Percentiles rank a stretch among this genome's conserved stretches.
phyloP scores from a whole-genome alignment of 805 yeast genomes.

The Schwanniomyces yamadae region DNA sequence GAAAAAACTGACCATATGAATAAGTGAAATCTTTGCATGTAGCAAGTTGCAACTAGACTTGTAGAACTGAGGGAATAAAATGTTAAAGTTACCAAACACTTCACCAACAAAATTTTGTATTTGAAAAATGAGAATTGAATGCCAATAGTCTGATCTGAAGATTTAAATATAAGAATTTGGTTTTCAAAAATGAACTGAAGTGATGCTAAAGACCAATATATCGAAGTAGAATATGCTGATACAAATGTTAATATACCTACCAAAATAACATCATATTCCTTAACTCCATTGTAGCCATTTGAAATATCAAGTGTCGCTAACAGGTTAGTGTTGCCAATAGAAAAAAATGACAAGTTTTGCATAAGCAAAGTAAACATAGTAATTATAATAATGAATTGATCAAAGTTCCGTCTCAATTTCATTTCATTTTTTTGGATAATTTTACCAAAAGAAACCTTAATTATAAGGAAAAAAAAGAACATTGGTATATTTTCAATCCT shows the following conservation, averaged over 20 bases:
- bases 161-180: conserved; percentile 14
- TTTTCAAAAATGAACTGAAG: conserved; percentile 40
- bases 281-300: conserved; percentile 88
- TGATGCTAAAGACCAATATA: conserved; percentile 69
- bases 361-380: conserved; percentile 48
- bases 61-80: conserved; percentile 63
- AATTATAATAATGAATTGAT: conserved; percentile 20
- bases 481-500: conserved; percentile 56
- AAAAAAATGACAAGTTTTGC: conserved; percentile 79
- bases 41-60: conserved; percentile 67
- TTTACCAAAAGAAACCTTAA: conserved; percentile 21
- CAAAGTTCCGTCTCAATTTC: conserved; percentile 10
- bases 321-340: conserved; percentile 88
- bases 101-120: conserved; percentile 34
- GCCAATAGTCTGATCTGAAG: conserved; percentile 8
- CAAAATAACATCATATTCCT: conserved; percentile 60
- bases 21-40: conserved; percentile 73
- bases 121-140: conserved; percentile 23
- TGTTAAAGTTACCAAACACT: conserved; percentile 37
- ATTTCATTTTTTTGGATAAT: conserved; percentile 8
- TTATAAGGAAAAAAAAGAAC: conserved; percentile 36
- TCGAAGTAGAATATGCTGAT: conserved; percentile 83
- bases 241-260: conserved; percentile 80
- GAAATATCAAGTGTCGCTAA: conserved; percentile 87
- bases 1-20: conserved; percentile 98